phyloP scores from a whole-genome alignment of 2,329 filamentous ascomycete genomes.

The Colletotrichum tropicicola region DNA sequence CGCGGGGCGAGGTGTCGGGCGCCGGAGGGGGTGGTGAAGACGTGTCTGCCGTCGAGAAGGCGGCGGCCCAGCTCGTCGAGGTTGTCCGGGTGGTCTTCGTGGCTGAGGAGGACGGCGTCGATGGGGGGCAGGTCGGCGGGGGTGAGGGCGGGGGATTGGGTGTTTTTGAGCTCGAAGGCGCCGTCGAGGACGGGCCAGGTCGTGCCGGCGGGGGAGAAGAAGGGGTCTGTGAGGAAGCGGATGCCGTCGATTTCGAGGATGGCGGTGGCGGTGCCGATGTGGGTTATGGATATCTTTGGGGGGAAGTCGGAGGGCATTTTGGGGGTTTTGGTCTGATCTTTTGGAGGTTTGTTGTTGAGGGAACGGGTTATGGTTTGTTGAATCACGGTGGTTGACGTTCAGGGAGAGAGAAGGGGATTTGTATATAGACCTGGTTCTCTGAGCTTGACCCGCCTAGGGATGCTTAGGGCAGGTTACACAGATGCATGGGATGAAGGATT shows the following conservation, averaged over 20 bases:
- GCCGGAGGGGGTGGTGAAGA: constrained; percentile 56
- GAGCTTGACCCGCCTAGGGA: too few relatives aligned
- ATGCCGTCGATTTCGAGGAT: constrained; percentile 52
- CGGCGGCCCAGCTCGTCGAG: constrained; percentile 54
- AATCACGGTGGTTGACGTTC: too few relatives aligned
- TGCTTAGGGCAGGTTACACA: too few relatives aligned
- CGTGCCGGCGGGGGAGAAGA: constrained; percentile 51
- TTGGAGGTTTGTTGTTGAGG: too few relatives aligned
- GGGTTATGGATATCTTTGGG: constrained; percentile 42
- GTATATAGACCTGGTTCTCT: too few relatives aligned
- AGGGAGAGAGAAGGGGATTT: too few relatives aligned
- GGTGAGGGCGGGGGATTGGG: constrained; percentile 43
- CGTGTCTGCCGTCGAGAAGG: constrained; percentile 53
- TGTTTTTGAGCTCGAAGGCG: constrained; percentile 39
- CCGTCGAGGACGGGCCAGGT: background rate
- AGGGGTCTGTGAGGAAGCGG: constrained; percentile 54
- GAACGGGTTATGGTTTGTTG: too few relatives aligned
- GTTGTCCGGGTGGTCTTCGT: constrained; percentile 61
- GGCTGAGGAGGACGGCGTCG: constrained; percentile 58
- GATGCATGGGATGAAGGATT: too few relatives aligned
- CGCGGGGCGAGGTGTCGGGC: constrained; percentile 52
- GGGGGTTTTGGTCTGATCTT: too few relatives aligned
- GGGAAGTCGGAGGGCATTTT: background rate
- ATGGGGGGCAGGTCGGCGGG: constrained; percentile 52
- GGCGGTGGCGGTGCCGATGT: constrained; percentile 59